Conservation (phyloP, 306 rosid species). For the Vicia sativa region DNA sequence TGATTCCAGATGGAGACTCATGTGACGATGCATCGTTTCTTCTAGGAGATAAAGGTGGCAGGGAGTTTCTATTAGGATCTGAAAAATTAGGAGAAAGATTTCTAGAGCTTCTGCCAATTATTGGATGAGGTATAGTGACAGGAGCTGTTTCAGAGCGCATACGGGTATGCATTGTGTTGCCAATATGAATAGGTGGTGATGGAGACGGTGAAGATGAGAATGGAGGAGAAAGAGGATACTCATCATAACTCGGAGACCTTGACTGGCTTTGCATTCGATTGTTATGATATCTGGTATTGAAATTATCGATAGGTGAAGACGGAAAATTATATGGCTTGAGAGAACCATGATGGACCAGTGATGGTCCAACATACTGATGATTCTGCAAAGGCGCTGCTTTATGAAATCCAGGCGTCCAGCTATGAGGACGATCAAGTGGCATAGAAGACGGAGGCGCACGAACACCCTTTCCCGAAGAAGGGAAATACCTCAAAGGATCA, state of each 20-base stretch:
- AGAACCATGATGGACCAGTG: conserved; percentile 61
- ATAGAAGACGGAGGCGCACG: conserved; percentile 48
- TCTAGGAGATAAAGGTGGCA: conserved; percentile 84
- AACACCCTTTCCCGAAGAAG: conserved; percentile 58
- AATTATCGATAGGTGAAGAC: conserved; percentile 63
- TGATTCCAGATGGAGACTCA: conserved; percentile 80
- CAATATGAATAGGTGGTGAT: conserved; percentile 61
- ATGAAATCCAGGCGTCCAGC: conserved; percentile 77
- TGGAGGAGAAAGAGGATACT: conserved; percentile 89
- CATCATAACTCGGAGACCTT: conserved; percentile 55
- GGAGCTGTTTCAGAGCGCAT: conserved; percentile 75
- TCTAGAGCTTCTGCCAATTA: conserved; percentile 57
- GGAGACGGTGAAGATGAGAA: conserved; percentile 79
- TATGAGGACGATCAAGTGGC: conserved; percentile 69
- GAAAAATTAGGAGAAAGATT: conserved; percentile 70
- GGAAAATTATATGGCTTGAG: conserved; percentile 55
- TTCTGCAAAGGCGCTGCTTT: conserved; percentile 57
- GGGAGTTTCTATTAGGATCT: conserved; percentile 71
- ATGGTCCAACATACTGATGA: conserved; percentile 60
- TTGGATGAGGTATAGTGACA: conserved; percentile 70
- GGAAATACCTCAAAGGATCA: conserved; percentile 70
- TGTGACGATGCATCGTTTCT: conserved; percentile 69
- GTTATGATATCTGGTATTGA: conserved; percentile 49
- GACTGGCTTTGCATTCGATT: conserved; percentile 45
- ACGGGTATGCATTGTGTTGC: conserved; percentile 53